Base-by-base conservation (phyloP, 768 basidiomycete species). In the Mycena chlorophos region DNA sequence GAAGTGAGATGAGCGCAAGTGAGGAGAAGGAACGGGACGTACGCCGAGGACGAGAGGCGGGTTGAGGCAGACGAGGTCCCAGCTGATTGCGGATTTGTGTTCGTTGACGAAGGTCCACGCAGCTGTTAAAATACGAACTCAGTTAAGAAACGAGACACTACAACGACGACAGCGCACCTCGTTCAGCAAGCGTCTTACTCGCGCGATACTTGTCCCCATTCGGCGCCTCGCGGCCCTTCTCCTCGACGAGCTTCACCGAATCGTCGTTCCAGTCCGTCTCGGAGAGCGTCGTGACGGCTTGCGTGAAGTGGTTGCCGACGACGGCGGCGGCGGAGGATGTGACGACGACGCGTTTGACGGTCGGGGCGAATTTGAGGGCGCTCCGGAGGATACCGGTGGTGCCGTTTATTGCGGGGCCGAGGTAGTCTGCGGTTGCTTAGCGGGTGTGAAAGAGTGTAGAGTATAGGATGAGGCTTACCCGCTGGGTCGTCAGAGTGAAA, bases 111-210 rank as follows among this genome's bases (percentile, higher is more conserved):
- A 75, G 1, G 73, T 68, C 76, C 74, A 78, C 16, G 73, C 74
- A 20, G 79, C 78, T 79, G 37, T 46, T 6, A n/a, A 43, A 47
- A n/a, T 45, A 29, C 16, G 38, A 38, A 43, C 5, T 26, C 28
- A 22, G 4, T n/a, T n/a, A 19, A 38, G 22, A 31, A 20, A 6
- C 13, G 5, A 12, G 28, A 13, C 19, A 22, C 16, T 12, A 25
- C 17, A 17, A 43, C 14, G 5, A 51, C n/a, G n/a, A n/a, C n/a
- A n/a, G n/a, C 56, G 5, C 52, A 80, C 83, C 76, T 69, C 72
- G 75, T 69, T 91, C 89, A 0, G 87, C 85, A 2, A 88, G 71
- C 2, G 75, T 77, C 73, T 91, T 90, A 17, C 81, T 82, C 3
- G 85, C 82, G 22, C 74, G 63, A 65, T 91, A 90, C 60, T 79